phyloP scores from a whole-genome alignment of 2,329 filamentous ascomycete genomes.

The Elsinoe ampelina region DNA sequence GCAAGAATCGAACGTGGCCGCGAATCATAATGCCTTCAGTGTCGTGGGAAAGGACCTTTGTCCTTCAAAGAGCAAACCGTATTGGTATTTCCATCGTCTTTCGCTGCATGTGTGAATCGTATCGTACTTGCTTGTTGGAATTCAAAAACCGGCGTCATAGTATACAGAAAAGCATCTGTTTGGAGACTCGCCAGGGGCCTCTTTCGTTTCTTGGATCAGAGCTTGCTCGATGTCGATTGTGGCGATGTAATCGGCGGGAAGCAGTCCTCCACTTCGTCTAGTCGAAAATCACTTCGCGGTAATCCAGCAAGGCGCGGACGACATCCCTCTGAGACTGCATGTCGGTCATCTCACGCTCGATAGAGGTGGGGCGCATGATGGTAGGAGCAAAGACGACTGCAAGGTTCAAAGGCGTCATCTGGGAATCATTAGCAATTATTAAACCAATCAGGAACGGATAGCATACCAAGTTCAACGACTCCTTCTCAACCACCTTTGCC shows the following conservation, averaged over 20 bases:
- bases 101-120: background rate
- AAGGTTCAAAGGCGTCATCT: constrained; percentile 95
- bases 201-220: background rate
- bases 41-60: background rate
- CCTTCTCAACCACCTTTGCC: constrained; percentile 70
- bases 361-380: constrained; percentile 82
- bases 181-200: background rate
- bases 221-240: background rate
- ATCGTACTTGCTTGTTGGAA: background rate
- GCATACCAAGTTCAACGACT: constrained; percentile 69
- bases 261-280: background rate
- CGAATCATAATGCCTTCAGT: background rate
- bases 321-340: constrained; percentile 88
- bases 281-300: constrained; percentile 69
- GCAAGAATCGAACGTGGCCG: background rate
- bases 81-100: background rate
- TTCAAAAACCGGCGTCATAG: background rate
- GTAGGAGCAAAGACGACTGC: constrained; percentile 97
- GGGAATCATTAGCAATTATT: constrained; percentile 21
- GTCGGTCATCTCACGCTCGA: constrained; percentile 92
- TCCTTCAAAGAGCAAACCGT: background rate
- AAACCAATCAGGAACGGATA: background rate
- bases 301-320: constrained; percentile 87
- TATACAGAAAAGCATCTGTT: background rate
- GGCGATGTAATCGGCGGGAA: background rate